These are phyloP conservation scores for Russula brevipes DNA, from an alignment of 768 basidiomycete species.

Conservation along the genomic window DNA sequence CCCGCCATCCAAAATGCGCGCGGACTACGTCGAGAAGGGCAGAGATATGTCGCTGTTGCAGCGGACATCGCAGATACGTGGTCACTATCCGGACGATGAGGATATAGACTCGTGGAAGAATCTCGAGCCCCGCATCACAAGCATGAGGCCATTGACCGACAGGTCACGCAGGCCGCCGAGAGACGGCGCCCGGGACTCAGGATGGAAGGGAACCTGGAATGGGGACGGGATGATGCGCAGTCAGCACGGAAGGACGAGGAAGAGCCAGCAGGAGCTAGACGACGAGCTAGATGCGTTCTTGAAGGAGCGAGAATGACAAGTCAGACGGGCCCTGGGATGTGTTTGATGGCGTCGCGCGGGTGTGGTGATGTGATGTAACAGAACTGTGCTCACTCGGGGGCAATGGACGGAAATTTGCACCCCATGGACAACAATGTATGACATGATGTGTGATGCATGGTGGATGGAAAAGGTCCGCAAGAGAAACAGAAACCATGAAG, in stretches of 20 bases:
- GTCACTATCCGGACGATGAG: conserved; percentile 33
- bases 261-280: conserved; percentile 73
- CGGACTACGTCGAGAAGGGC: conserved; percentile 49
- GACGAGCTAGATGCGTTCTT: conserved; percentile 79
- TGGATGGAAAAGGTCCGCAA: neutral
- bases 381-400: conserved; percentile 2
- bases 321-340: neutral
- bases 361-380: conserved; percentile 9
- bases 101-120: conserved; percentile 31
- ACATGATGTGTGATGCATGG: neutral
- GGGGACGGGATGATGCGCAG: conserved; percentile 28
- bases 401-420: neutral
- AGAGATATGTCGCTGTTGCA: conserved; percentile 45
- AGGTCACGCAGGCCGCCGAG: conserved; percentile 25
- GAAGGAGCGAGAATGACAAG: conserved; percentile 34
- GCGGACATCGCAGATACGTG: conserved; percentile 47
- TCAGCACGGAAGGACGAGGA: conserved; percentile 39
- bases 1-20: conserved; percentile 62
- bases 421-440: neutral
- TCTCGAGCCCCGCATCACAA: conserved; percentile 40
- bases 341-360: neutral
- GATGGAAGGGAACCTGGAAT: conserved; percentile 14
- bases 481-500: neutral
- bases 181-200: conserved; percentile 4
- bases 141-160: conserved; percentile 25